Evolutionary conservation across 371 early-diverging fungal genomes (phyloP), one percentile per base, ranked within the genome.

Genomic region (Rhizomucor pusillus): DNA sequence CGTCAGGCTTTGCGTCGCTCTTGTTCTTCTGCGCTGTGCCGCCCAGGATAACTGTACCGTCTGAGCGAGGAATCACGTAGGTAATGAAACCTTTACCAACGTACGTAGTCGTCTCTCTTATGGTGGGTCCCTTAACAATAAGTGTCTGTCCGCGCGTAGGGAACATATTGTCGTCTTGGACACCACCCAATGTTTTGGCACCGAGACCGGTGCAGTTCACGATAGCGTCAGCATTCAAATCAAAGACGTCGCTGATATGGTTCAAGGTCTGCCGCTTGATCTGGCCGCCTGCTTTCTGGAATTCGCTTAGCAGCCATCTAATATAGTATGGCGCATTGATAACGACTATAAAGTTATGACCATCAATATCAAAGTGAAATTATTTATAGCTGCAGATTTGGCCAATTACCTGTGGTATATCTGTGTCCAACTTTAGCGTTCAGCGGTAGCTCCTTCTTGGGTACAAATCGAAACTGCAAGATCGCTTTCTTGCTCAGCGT

Each of bases 161-260:
- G 36, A 70, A 88, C 5, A 87, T 62, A 0, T 62, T 59, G 5
- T 53, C n/a, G 59, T 93, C 93, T 18, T 77, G 60, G 0, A 90
- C 87, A 7, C 90, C 91, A 2, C 85, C 88, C 1, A 93, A 62
- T 13, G 60, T 71, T 25, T 76, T 50, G 9, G 90, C 77, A 7
- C 82, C 81, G 23, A 84, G 61, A 0, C 92, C 93, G 2, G 90
- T 81, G 58, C 93, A 93, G 56, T 91, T 90, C 50, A 93, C 75
- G 20, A 90, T 79, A 18, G 83, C 66, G 37, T 69, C 77, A 1
- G 23, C 52, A 14, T 47, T 52, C 7, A 57, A 20, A 39, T 56
- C 52, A 48, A 65, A 57, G 1, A 56, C 54, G 29, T 90, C 87
- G 19, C 69, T 58, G 9, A 90, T 68, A 59, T 84, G 74, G 0